Percentiles rank a stretch among this genome's conserved stretches.
Conservation (phyloP, 2,329 filamentous ascomycete species). For the Camillea tinctor region DNA sequence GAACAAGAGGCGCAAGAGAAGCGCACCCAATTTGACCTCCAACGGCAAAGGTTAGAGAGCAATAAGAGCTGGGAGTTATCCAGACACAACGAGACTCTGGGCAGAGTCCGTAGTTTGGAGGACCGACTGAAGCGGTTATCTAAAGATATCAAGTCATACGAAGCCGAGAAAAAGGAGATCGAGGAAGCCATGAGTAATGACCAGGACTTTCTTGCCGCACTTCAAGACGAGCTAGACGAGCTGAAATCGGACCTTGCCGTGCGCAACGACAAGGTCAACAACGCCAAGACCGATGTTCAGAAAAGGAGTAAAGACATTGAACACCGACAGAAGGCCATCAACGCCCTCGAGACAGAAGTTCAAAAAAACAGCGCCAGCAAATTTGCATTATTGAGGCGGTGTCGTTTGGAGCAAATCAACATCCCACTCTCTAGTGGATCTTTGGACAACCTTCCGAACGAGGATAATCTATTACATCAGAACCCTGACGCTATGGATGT, state of each 20-base stretch:
- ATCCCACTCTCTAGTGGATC: slow-evolving; percentile 77
- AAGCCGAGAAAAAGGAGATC: slow-evolving; percentile 71
- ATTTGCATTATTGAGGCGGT: slow-evolving; percentile 80
- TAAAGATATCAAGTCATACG: slow-evolving; percentile 66
- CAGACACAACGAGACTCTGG: slow-evolving; percentile 56
- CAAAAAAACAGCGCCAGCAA: slow-evolving; percentile 82
- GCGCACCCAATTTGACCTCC: slow-evolving; percentile 81
- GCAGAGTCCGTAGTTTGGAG: slow-evolving; percentile 68
- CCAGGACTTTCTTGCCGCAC: slow-evolving; percentile 71
- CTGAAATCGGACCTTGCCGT: slow-evolving; percentile 66
- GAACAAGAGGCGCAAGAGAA: slow-evolving; percentile 89
- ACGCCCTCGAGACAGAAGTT: slow-evolving; percentile 76
- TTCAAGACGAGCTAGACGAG: slow-evolving; percentile 70
- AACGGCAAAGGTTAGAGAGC: slow-evolving; percentile 72
- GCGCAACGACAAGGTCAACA: slow-evolving; percentile 73
- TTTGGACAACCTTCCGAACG: slow-evolving; percentile 82
- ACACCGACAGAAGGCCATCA: slow-evolving; percentile 68
- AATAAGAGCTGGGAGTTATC: slow-evolving; percentile 57
- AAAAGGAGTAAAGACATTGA: slow-evolving; percentile 85
- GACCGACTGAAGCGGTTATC: slow-evolving; percentile 65
- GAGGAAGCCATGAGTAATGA: slow-evolving; percentile 71
- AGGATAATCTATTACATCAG: slow-evolving; percentile 72
- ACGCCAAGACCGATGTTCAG: slow-evolving; percentile 75
- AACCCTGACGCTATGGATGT: slow-evolving; percentile 92
- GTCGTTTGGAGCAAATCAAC: slow-evolving; percentile 89